A percentile compares a stretch with the other conserved stretches of the same genome.
Conservation (phyloP, 2,329 filamentous ascomycete genomes). For the Coniella lustricola region DNA sequence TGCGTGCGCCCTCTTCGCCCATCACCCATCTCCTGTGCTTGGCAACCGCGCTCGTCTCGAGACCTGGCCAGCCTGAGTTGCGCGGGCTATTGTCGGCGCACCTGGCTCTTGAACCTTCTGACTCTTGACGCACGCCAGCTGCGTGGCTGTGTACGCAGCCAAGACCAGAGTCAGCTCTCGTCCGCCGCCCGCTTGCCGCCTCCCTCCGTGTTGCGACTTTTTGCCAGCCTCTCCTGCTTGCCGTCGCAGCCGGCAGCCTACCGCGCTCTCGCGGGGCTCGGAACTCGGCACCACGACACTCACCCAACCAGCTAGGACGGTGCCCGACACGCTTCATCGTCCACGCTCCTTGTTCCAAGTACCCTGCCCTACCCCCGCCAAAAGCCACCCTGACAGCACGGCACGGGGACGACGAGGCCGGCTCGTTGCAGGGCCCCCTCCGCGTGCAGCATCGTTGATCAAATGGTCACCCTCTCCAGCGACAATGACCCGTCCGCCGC, state of each 20-base stretch:
- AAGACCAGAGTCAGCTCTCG: neutral
- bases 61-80: neutral
- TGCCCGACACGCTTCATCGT: neutral
- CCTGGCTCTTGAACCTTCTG: neutral
- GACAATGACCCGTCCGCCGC: constrained; percentile 32
- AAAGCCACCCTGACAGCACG: constrained; percentile 4
- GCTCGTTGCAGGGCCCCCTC: constrained; percentile 7
- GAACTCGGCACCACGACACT: constrained; percentile 7
- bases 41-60: neutral
- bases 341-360: neutral
- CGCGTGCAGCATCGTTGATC: constrained; percentile 24
- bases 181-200: neutral
- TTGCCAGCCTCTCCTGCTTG: neutral
- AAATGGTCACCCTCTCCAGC: constrained; percentile 38
- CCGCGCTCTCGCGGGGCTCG: neutral
- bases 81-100: neutral
- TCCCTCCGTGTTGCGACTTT: neutral
- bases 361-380: constrained; percentile 1
- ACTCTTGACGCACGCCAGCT: neutral
- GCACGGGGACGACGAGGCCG: constrained; percentile 10
- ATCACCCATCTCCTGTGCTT: neutral
- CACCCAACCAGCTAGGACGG: neutral
- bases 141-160: no score
- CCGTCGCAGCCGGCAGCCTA: neutral
- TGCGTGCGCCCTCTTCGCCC: neutral